A percentile compares a stretch with the other conserved stretches of the same genome.
phyloP scores from a whole-genome alignment of 2,329 filamentous ascomycete genomes.

The Apiospora aurea region DNA sequence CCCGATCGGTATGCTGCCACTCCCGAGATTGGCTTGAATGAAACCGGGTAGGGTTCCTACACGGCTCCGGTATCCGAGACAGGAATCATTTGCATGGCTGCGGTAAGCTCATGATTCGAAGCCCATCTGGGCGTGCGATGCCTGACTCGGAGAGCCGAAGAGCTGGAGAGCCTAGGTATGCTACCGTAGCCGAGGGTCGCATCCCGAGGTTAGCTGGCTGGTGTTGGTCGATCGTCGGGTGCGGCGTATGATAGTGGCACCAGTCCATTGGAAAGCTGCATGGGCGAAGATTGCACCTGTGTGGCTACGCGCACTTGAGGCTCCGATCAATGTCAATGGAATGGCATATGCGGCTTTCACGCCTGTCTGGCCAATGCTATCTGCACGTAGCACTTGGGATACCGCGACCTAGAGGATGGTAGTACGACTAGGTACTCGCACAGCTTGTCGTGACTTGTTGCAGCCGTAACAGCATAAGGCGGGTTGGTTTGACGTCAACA shows the following conservation, averaged over 20 bases:
- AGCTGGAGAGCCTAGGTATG: neutral
- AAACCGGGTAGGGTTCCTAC: neutral
- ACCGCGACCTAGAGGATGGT: neutral
- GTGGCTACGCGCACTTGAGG: neutral
- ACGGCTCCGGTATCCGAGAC: neutral
- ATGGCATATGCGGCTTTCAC: neutral
- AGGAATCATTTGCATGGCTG: neutral
- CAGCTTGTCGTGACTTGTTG: neutral
- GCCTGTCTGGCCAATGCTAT: neutral
- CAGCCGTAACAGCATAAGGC: neutral
- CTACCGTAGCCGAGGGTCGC: neutral
- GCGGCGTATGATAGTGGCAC: constrained; percentile 10
- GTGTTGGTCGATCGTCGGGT: constrained; percentile 3
- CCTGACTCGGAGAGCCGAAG: neutral
- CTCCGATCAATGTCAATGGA: too few species aligned
- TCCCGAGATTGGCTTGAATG: neutral
- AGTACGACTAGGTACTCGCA: neutral
- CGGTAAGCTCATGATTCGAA: constrained; percentile 13
- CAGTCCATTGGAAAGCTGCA: constrained; percentile 9
- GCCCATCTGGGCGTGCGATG: neutral
- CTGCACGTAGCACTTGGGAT: neutral
- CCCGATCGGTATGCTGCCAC: neutral
- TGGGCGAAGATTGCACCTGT: neutral
- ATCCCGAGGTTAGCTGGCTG: neutral
- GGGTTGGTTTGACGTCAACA: constrained; percentile 15